phyloP scores from a whole-genome alignment of 495 filamentous ascomycete genomes.

The Penicillium macrosclerotiorum region DNA sequence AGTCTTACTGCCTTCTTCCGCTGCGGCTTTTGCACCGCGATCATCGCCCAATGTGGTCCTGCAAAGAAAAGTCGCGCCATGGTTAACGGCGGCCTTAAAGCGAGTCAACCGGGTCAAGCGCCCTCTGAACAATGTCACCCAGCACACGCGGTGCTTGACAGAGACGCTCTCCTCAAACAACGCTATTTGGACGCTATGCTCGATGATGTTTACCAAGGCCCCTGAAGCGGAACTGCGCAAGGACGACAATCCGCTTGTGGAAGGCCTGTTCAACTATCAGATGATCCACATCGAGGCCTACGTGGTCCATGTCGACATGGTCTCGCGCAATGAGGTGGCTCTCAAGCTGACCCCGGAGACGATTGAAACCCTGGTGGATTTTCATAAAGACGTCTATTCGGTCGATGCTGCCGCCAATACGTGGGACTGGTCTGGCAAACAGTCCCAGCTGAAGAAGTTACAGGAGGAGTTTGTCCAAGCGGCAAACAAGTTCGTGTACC shows the following conservation, averaged over 20 bases:
- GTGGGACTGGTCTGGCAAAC: conserved; percentile 97
- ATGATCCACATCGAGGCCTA: conserved; percentile 96
- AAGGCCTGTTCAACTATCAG: conserved; percentile 91
- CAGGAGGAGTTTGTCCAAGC: conserved; percentile 98
- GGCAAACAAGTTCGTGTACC: conserved; percentile 95
- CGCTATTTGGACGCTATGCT: conserved; percentile 94
- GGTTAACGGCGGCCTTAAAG: conserved; percentile 96
- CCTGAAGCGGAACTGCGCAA: conserved; percentile 84
- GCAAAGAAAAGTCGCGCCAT: conserved; percentile 90
- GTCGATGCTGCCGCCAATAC: conserved; percentile 85
- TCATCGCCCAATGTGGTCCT: conserved; percentile 95
- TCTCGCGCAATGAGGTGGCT: conserved; percentile 93
- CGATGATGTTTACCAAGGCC: conserved; percentile 88
- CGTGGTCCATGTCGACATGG: conserved; percentile 99
- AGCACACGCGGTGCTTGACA: conserved; percentile 95
- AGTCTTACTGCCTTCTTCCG: conserved; percentile 89
- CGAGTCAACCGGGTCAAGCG: conserved; percentile 97
- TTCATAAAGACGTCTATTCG: conserved; percentile 96
- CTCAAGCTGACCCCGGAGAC: conserved; percentile 98
- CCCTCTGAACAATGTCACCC: conserved; percentile 93
- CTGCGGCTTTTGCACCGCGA: conserved; percentile 92
- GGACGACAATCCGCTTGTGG: conserved; percentile 83
- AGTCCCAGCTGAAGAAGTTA: conserved; percentile 91
- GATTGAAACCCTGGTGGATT: conserved; percentile 92
- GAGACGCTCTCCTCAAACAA: conserved; percentile 89